Evolutionary conservation across 371 early-diverging fungal species (phyloP).

Genomic region (Mucor velutinosus): DNA sequence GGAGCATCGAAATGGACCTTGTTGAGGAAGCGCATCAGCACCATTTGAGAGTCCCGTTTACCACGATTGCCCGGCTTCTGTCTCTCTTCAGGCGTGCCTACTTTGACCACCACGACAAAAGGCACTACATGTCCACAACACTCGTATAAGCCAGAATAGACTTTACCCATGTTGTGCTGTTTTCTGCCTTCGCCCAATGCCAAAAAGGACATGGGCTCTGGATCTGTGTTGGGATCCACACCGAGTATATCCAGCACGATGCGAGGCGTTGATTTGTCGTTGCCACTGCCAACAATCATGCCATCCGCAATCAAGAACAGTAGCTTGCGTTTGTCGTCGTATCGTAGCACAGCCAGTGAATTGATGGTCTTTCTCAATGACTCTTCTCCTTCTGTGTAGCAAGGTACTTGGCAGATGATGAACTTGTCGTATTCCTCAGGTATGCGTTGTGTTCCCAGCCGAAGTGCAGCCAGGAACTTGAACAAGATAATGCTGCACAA

Average conservation of each 20-base stretch:
- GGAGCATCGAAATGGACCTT: conserved; percentile 74
- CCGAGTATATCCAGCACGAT: conserved; percentile 96
- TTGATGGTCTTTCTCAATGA: conserved; percentile 93
- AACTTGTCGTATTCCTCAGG: conserved; percentile 87
- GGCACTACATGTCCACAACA: conserved; percentile 89
- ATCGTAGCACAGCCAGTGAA: conserved; percentile 85
- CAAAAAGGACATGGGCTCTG: conserved; percentile 90
- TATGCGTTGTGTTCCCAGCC: conserved; percentile 67
- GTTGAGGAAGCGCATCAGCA: conserved; percentile 82
- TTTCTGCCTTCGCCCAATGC: conserved; percentile 88
- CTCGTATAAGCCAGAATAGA: conserved; percentile 97
- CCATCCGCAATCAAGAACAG: conserved; percentile 91
- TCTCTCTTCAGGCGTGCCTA: conserved; percentile 79
- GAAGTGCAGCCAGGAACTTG: conserved; percentile 93
- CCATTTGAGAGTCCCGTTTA: conserved; percentile 88
- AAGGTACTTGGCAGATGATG: conserved; percentile 90
- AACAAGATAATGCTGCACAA: conserved; percentile 86
- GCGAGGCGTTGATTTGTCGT: conserved; percentile 96
- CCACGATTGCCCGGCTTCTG: conserved; percentile 85
- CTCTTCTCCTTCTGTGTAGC: conserved; percentile 98
- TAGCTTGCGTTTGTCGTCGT: conserved; percentile 95
- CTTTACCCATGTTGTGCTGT: conserved; percentile 96
- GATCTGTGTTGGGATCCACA: conserved; percentile 77
- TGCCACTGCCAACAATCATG: conserved; percentile 95
- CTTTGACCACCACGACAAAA: conserved; percentile 95